Evolutionary conservation across 106 monocot genomes (phyloP).

Genomic region (Alisma plantagoaquatica): DNA sequence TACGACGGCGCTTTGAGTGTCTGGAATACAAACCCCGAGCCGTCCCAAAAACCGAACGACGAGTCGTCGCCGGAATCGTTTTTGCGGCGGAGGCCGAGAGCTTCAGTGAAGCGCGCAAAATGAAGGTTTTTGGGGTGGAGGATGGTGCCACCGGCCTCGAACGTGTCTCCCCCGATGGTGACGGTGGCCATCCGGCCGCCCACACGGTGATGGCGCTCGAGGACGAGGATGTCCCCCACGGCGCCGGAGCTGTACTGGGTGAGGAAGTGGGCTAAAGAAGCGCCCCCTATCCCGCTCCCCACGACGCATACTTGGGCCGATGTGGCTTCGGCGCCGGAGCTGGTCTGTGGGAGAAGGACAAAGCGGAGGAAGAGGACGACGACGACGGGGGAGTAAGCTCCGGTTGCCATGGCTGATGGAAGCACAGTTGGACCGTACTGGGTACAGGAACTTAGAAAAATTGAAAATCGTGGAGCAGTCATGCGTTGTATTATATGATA

Average conservation of each 20-base stretch:
- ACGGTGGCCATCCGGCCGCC: constrained; percentile 84
- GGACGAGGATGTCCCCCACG: constrained; percentile 45
- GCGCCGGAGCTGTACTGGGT: constrained; percentile 9
- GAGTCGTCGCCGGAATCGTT: constrained; percentile 4
- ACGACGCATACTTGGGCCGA: constrained; percentile 46
- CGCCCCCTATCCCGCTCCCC: constrained; percentile 75
- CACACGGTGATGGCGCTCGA: constrained; percentile 47
- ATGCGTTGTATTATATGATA: too few relatives aligned
- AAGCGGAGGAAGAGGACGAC: not conserved
- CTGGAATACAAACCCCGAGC: constrained; percentile 62
- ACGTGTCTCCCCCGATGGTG: constrained; percentile 56
- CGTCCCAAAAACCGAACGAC: constrained; percentile 90
- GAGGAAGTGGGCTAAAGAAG: constrained; percentile 31
- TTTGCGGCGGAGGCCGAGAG: constrained; percentile 36
- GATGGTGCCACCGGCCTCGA: constrained; percentile 89
- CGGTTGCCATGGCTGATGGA: not conserved
- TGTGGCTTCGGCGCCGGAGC: too few relatives aligned
- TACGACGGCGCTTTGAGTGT: constrained; percentile 41
- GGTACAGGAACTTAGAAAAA: too few relatives aligned
- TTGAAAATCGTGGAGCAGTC: too few relatives aligned
- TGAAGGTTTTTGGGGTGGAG: constrained; percentile 84
- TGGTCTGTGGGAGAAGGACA: constrained; percentile 4
- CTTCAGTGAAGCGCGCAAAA: constrained; percentile 45
- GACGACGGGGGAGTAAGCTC: not conserved
- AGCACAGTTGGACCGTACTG: too few relatives aligned